phyloP scores from a whole-genome alignment of 768 basidiomycete genomes.

The Mycena rosella region DNA sequence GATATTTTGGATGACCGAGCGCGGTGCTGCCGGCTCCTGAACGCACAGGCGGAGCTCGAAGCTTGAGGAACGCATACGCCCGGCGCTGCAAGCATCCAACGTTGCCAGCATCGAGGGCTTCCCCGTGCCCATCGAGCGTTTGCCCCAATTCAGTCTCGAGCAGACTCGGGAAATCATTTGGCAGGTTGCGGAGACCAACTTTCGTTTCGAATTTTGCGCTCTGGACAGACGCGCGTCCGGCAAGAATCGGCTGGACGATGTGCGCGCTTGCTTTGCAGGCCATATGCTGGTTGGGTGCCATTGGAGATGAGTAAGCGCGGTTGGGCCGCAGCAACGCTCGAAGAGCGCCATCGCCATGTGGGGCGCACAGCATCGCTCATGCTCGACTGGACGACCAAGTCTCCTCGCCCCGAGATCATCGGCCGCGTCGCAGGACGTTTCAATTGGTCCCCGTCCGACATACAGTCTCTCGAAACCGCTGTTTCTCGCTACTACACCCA shows the following conservation, averaged over 20 bases:
- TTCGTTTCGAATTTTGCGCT: slow-evolving; percentile 2
- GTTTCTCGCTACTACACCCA: slow-evolving; percentile 6
- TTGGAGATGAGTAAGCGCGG: not conserved
- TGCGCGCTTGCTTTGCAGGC: not conserved
- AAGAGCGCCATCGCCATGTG: not conserved
- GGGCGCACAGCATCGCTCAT: not conserved
- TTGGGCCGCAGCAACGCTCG: not conserved
- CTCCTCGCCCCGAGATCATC: not conserved
- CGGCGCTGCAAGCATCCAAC: not conserved
- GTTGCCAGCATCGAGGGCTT: not conserved
- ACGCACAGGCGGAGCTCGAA: not conserved
- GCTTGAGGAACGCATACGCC: not conserved
- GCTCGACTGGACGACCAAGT: not conserved
- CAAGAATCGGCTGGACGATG: not conserved
- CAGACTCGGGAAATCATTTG: not conserved
- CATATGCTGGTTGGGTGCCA: not conserved
- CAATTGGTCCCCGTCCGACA: not conserved
- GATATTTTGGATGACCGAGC: not conserved
- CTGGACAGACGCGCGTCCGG: slow-evolving; percentile 6
- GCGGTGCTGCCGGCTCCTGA: not conserved
- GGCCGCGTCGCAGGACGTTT: not conserved
- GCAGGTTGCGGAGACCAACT: slow-evolving; percentile 6
- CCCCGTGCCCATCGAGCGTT: not conserved
- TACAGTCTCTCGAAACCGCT: not conserved
- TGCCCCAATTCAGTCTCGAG: not conserved